Evolutionary conservation across 257 asterid genomes (phyloP).

Genomic region (Solanum ossicruentum): DNA sequence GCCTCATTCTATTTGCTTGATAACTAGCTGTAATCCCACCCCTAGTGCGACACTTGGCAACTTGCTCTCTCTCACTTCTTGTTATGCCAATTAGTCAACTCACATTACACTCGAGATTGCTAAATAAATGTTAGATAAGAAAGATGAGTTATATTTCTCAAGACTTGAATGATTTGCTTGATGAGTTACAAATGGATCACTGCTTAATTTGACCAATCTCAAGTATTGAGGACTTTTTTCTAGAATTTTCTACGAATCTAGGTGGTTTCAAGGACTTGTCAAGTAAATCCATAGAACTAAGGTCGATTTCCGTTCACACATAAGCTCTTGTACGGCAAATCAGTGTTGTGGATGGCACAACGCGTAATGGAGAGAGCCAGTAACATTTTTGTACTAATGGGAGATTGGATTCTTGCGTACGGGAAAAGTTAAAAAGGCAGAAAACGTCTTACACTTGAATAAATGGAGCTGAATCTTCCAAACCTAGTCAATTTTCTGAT

Average conservation of each 20-base stretch:
- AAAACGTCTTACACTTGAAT: background rate
- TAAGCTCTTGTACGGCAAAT: background rate
- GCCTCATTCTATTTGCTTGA: background rate
- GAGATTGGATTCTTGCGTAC: background rate
- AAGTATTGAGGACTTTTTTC: background rate
- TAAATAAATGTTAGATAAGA: background rate
- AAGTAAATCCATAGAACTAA: too few relatives aligned
- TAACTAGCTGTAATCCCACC: background rate
- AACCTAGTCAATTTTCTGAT: background rate
- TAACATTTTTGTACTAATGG: background rate
- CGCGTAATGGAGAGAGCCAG: background rate
- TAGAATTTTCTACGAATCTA: background rate
- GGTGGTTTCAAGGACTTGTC: background rate
- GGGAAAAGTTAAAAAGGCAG: background rate
- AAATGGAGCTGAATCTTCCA: background rate
- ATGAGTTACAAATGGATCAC: background rate
- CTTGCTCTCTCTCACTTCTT: background rate
- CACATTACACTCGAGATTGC: background rate
- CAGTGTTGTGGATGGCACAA: background rate
- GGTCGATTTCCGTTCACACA: too few relatives aligned
- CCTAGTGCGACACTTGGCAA: background rate
- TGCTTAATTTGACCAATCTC: background rate
- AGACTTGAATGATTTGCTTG: background rate
- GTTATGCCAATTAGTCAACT: background rate
- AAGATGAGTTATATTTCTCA: background rate